Base-by-base conservation (phyloP, 2,329 filamentous ascomycete genomes). In the Penicillium palitans region DNA sequence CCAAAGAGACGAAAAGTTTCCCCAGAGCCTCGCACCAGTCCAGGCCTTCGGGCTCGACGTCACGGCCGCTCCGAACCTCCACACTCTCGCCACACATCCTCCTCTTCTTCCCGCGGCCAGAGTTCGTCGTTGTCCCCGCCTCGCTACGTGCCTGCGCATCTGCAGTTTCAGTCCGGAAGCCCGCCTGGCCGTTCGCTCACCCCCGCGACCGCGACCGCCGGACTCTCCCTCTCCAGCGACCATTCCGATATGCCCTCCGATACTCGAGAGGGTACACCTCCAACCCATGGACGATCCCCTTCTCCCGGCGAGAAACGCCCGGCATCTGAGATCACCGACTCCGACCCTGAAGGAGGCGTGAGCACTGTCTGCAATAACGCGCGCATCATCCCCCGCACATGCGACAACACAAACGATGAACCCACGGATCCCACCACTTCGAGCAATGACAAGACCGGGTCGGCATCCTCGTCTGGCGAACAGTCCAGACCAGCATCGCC, bases 61-160 rank as follows among this genome's bases (percentile, higher is more conserved):
- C 73, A 71, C 71, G 64, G 63, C 67, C 66, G 57, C 63, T 66
- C 68, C 60, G 67, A 66, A 39, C 61, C 63, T 50, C 63, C 68
- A 31, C 47, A 59, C 65, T 54, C 60, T 65, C 57, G 62, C 61
- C 66, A 68, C 67, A 56, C 64, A 17, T 67, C 68, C 31, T 48
- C 63, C 29, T 68, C 68, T 29, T 64, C 60, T 56, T 64, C 64
- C 52, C 68, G 66, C 59, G 68, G 64, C 57, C 64, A 63, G 53
- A 67, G 64, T 58, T 67, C 69, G 42, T 72, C 73, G 47, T 58
- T 63, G 40, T 72, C 74, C 33, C 69, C 72, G 50, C 70, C 78
- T 44, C 78, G 80, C 59, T 83, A 80, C 70, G 76, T 85, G 55
- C 83, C 83, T 60, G 79, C 82, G 54, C 83, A 85, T 71, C 74